phyloP scores from a whole-genome alignment of 768 basidiomycete genomes.

The Termitomyces sp. region DNA sequence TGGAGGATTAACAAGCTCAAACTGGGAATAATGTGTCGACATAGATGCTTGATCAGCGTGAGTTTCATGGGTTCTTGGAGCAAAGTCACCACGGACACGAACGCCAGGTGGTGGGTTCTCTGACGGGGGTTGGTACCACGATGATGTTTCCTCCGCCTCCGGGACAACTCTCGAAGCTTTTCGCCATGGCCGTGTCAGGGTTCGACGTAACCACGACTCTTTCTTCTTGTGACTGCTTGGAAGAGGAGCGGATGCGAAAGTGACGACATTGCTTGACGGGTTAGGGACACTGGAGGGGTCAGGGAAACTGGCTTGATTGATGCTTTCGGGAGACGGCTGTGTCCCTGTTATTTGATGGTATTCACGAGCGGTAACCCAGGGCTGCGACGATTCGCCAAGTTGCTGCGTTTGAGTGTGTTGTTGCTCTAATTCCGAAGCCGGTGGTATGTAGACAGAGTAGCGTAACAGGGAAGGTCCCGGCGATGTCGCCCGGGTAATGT shows the following conservation, averaged over 20 bases:
- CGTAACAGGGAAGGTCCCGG: conserved; percentile 19
- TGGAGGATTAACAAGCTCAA: conserved; percentile 27
- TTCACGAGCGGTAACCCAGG: conserved; percentile 34
- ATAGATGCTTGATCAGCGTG: conserved; percentile 18
- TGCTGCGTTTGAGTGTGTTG: conserved; percentile 15
- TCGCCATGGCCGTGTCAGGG: conserved; percentile 25
- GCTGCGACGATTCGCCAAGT: conserved; percentile 16
- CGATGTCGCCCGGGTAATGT: conserved; percentile 4
- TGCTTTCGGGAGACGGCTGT: conserved; percentile 7
- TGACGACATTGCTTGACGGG: not conserved
- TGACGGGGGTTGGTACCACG: conserved; percentile 25
- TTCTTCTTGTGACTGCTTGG: conserved; percentile 24
- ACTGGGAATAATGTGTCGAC: conserved; percentile 30
- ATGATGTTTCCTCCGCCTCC: not conserved
- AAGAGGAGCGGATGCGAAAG: conserved; percentile 12
- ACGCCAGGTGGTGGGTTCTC: conserved; percentile 2
- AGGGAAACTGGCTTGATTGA: not conserved
- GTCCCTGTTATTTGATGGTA: conserved; percentile 21
- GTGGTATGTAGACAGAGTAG: conserved; percentile 28
- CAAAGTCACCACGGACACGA: conserved; percentile 18
- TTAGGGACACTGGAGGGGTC: not conserved
- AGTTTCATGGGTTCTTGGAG: conserved; percentile 7
- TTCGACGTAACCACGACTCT: conserved; percentile 34
- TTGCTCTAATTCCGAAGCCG: conserved; percentile 21
- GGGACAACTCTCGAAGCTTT: conserved; percentile 9